Evolutionary conservation across 768 basidiomycete genomes (phyloP).

Genomic region (Suillus subaureus): DNA sequence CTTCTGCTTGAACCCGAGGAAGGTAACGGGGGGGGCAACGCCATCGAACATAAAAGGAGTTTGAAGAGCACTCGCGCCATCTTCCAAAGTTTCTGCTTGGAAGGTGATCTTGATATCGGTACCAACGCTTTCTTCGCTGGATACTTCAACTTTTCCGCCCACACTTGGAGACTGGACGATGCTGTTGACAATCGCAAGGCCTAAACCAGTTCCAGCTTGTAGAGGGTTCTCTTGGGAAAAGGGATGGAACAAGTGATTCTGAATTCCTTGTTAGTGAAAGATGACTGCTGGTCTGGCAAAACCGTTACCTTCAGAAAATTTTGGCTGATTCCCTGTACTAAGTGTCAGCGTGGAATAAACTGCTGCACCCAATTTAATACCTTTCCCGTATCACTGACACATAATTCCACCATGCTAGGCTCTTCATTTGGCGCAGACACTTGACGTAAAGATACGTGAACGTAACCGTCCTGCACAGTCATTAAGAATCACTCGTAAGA

Average conservation of each 20-base stretch:
- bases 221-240: slow-evolving; percentile 97
- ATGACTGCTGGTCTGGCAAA: not conserved
- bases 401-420: slow-evolving; percentile 77
- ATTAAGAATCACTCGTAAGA: slow-evolving; percentile 5
- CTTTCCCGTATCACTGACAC: slow-evolving; percentile 90
- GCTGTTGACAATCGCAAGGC: slow-evolving; percentile 93
- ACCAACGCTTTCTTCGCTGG: slow-evolving; percentile 87
- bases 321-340: slow-evolving; percentile 78
- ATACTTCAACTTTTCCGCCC: slow-evolving; percentile 90
- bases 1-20: slow-evolving; percentile 69
- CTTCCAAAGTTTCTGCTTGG: slow-evolving; percentile 63
- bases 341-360: slow-evolving; percentile 9
- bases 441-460: slow-evolving; percentile 83
- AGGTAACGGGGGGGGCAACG: slow-evolving; percentile 52
- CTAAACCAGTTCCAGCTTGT: slow-evolving; percentile 91
- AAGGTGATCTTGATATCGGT: slow-evolving; percentile 92
- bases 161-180: slow-evolving; percentile 87
- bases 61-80: slow-evolving; percentile 40
- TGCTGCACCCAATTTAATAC: slow-evolving; percentile 34
- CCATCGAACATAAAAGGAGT: slow-evolving; percentile 49
- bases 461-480: slow-evolving; percentile 70
- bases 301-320: slow-evolving; percentile 79
- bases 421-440: slow-evolving; percentile 57
- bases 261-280: slow-evolving; percentile 6
- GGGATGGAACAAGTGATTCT: slow-evolving; percentile 96